Conservation (phyloP, 768 basidiomycete species). For the Kwoniella sp. region DNA sequence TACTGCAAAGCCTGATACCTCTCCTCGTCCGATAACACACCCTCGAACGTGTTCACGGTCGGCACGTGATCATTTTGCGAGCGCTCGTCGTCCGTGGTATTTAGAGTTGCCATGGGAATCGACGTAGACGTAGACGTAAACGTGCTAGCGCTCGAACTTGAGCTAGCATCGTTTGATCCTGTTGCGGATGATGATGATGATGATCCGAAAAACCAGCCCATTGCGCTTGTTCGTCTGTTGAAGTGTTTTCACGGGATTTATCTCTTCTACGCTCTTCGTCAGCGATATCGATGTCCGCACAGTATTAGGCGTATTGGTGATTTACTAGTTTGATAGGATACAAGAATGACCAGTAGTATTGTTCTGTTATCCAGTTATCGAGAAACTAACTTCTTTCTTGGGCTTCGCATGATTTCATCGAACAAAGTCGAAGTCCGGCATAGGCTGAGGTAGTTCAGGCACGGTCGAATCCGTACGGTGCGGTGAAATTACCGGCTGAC, state of each 20-base stretch:
- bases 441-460: conserved; percentile 1
- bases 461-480: neutral
- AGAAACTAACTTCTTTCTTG: no score
- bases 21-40: conserved; percentile 46
- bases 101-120: no score
- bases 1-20: conserved; percentile 57
- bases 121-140: neutral
- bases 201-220: conserved; percentile 12
- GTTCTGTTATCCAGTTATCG: no score
- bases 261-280: no score
- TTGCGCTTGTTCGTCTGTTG: neutral
- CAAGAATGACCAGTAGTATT: no score
- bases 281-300: no score
- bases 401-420: neutral
- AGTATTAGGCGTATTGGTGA: no score
- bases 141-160: neutral
- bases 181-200: neutral
- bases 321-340: no score
- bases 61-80: no score
- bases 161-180: neutral
- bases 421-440: neutral
- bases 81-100: no score
- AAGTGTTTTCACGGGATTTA: no score
- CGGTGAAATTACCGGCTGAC: no score
- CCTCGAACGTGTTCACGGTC: conserved; percentile 35